Evolutionary conservation across 1,139 yeast species (phyloP).

Genomic region (Diutina pseudorugosa): DNA sequence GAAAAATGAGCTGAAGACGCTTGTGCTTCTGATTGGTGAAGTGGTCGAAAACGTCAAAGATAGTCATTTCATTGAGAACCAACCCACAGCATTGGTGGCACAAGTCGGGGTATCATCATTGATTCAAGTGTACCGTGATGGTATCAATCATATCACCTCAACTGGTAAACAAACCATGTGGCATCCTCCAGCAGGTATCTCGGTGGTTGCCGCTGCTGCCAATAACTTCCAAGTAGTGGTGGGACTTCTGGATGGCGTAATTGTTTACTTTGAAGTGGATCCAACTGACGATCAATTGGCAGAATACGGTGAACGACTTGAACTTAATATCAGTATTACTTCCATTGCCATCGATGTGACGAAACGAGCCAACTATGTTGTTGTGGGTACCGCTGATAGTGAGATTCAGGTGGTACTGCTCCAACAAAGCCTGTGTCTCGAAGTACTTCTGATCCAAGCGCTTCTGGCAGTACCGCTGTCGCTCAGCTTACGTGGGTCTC

Average conservation of each 20-base stretch:
- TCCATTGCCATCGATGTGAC: slow-evolving; percentile 40
- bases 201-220: slow-evolving; percentile 45
- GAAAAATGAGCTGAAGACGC: slow-evolving; percentile 32
- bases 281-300: slow-evolving; percentile 45
- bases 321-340: slow-evolving; percentile 38
- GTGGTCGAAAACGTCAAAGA: slow-evolving; percentile 67
- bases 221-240: slow-evolving; percentile 60
- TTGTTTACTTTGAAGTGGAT: slow-evolving; percentile 78
- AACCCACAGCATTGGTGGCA: slow-evolving; percentile 56
- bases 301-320: slow-evolving; percentile 57
- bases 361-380: slow-evolving; percentile 40
- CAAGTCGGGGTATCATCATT: slow-evolving; percentile 57
- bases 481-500: slow-evolving; percentile 22
- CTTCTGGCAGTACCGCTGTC: slow-evolving; percentile 47
- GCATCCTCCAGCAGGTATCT: slow-evolving; percentile 76
- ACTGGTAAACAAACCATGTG: slow-evolving; percentile 38
- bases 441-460: slow-evolving; percentile 53
- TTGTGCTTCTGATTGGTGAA: slow-evolving; percentile 69
- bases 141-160: slow-evolving; percentile 52
- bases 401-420: slow-evolving; percentile 63
- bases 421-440: slow-evolving; percentile 50
- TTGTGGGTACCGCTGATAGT: slow-evolving; percentile 63
- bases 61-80: slow-evolving; percentile 44
- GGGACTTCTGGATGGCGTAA: slow-evolving; percentile 59
- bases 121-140: slow-evolving; percentile 63